Conservation (phyloP, 306 rosid species). For the Glycine soja region DNA sequence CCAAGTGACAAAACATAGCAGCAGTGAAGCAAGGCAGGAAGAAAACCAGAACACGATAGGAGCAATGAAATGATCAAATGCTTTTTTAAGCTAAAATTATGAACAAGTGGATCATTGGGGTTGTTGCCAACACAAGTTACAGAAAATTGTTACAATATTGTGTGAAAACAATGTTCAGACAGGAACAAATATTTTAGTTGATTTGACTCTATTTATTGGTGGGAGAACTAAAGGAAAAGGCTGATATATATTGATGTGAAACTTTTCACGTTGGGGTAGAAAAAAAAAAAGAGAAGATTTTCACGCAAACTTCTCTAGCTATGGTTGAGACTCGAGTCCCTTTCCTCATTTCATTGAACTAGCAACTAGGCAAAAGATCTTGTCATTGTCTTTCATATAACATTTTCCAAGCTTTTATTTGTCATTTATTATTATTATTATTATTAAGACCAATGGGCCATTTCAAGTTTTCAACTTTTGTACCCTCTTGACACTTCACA, state of each 20-base stretch:
- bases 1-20: slow-evolving; percentile 34
- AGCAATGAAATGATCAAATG: slow-evolving; percentile 3
- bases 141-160: slow-evolving; percentile 29
- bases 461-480: slow-evolving; percentile 17
- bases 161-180: slow-evolving; percentile 28
- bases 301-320: slow-evolving; percentile 32
- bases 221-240: slow-evolving; percentile 39
- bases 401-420: slow-evolving; percentile 54
- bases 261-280: slow-evolving; percentile 57
- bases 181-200: slow-evolving; percentile 39
- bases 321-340: neutral
- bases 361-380: slow-evolving; percentile 48
- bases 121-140: too few species aligned
- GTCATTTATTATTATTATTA: slow-evolving; percentile 2
- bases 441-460: slow-evolving; percentile 43
- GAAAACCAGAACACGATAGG: neutral
- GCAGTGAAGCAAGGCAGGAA: neutral
- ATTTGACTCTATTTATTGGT: slow-evolving; percentile 41
- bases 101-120: too few species aligned
- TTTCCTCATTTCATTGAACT: slow-evolving; percentile 43
- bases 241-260: slow-evolving; percentile 59
- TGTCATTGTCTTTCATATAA: slow-evolving; percentile 56
- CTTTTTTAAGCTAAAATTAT: slow-evolving; percentile 9
- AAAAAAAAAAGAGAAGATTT: slow-evolving; percentile 29
- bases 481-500: neutral